Evolutionary conservation across 108 stramenopile genomes (phyloP).

Genomic region (Nitzschia sp.): DNA sequence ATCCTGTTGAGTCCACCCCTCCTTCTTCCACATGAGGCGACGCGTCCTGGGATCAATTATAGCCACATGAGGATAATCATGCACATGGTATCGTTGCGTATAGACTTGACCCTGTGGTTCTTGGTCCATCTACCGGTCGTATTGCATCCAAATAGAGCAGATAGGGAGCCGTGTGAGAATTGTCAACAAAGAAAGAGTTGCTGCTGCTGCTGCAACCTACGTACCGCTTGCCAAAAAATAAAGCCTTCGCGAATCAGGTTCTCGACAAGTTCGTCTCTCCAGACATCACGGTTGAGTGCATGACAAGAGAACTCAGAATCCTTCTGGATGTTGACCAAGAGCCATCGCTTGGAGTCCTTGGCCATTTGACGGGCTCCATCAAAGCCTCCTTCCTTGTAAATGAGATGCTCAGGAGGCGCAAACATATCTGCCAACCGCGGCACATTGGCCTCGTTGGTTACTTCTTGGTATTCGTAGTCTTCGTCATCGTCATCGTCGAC

Average conservation of each 20-base stretch:
- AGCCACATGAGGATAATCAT: constrained; percentile 82
- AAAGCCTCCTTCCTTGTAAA: constrained; percentile 73
- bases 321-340: constrained; percentile 89
- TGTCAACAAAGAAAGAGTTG: neutral
- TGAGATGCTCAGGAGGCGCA: constrained; percentile 69
- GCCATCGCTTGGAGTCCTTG: constrained; percentile 84
- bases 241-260: constrained; percentile 89
- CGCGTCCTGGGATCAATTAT: constrained; percentile 94
- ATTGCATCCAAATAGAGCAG: too few species aligned
- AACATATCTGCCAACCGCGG: constrained; percentile 72
- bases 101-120: constrained; percentile 73
- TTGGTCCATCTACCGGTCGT: constrained; percentile 48
- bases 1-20: constrained; percentile 87
- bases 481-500: constrained; percentile 19
- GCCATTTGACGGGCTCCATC: constrained; percentile 78
- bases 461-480: constrained; percentile 28
- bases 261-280: constrained; percentile 93
- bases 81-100: constrained; percentile 78
- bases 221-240: constrained; percentile 89
- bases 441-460: neutral
- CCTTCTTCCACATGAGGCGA: constrained; percentile 77
- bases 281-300: constrained; percentile 94
- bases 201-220: constrained; percentile 23
- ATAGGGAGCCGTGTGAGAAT: neutral
- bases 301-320: constrained; percentile 89